Conservation (phyloP, 352 stramenopile genomes). For the Globisporangium middletonii region DNA sequence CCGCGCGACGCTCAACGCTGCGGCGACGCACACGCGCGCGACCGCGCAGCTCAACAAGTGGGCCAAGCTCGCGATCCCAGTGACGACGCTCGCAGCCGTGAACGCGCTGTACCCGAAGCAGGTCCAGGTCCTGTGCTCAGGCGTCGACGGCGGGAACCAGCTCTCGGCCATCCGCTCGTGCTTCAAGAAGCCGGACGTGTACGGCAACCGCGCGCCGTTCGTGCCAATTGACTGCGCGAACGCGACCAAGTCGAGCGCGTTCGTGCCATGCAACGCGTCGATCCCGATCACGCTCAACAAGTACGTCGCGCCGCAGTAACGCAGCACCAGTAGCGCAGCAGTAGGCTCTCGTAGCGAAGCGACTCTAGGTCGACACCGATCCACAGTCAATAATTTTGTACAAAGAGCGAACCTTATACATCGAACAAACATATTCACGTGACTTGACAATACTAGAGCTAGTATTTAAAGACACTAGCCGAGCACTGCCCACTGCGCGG, state of each 20-base stretch:
- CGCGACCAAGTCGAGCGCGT: constrained; percentile 8
- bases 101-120: constrained; percentile 48
- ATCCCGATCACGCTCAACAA: constrained; percentile 14
- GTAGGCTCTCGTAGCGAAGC: no score
- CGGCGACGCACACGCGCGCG: constrained; percentile 24
- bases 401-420: no score
- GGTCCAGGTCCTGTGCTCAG: constrained; percentile 66
- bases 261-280: constrained; percentile 4
- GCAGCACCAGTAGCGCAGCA: no score
- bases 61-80: constrained; percentile 22
- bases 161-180: constrained; percentile 69
- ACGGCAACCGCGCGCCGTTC: constrained; percentile 8
- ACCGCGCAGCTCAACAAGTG: constrained; percentile 54
- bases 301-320: constrained; percentile 12
- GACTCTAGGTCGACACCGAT: no score
- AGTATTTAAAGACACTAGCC: no score
- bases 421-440: no score
- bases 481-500: no score
- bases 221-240: constrained; percentile 11
- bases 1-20: constrained; percentile 43
- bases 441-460: no score
- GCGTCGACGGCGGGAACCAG: constrained; percentile 44
- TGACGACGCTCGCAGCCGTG: constrained; percentile 28
- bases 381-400: no score
- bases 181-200: constrained; percentile 30